phyloP scores from a whole-genome alignment of 225 moss, liverwort and hornwort species.

The Ulota crispa region DNA sequence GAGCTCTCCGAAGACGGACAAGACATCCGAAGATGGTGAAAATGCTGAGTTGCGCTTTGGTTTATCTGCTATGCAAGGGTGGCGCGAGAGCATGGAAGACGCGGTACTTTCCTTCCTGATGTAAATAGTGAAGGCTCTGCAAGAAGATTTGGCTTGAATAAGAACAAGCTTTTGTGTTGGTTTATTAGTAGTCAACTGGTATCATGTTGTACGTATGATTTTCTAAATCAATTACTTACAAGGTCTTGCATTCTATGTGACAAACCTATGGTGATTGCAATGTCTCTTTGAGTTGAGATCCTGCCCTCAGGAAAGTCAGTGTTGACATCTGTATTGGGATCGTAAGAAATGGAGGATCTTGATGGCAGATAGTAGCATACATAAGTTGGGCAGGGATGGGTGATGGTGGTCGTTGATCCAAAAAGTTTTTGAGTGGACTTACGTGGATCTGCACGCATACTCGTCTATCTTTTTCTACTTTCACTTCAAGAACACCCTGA shows the following conservation, averaged over 20 bases:
- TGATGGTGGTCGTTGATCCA: slow-evolving; percentile 12
- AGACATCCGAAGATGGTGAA: slow-evolving; percentile 55
- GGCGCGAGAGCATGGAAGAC: slow-evolving; percentile 67
- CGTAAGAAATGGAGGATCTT: background rate
- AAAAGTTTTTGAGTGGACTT: slow-evolving; percentile 13
- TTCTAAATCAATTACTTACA: background rate
- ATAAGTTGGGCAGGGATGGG: slow-evolving; percentile 10
- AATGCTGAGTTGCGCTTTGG: slow-evolving; percentile 55
- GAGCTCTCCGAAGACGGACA: slow-evolving; percentile 57
- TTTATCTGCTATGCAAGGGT: slow-evolving; percentile 64
- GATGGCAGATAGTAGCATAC: background rate
- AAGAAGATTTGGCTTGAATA: background rate
- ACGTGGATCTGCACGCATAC: slow-evolving; percentile 11
- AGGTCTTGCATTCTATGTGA: background rate
- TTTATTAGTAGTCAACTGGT: slow-evolving; percentile 1
- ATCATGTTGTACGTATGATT: background rate
- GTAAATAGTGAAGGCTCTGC: slow-evolving; percentile 7
- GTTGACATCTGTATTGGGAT: background rate
- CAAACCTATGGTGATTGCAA: background rate
- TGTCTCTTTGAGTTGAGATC: slow-evolving; percentile 8
- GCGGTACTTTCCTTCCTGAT: slow-evolving; percentile 44
- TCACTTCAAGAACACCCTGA: background rate
- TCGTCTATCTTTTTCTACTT: background rate
- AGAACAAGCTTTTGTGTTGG: background rate
- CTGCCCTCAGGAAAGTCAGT: background rate